Conservation (phyloP, 2,329 filamentous ascomycete genomes). For the Gremmenia infestans region DNA sequence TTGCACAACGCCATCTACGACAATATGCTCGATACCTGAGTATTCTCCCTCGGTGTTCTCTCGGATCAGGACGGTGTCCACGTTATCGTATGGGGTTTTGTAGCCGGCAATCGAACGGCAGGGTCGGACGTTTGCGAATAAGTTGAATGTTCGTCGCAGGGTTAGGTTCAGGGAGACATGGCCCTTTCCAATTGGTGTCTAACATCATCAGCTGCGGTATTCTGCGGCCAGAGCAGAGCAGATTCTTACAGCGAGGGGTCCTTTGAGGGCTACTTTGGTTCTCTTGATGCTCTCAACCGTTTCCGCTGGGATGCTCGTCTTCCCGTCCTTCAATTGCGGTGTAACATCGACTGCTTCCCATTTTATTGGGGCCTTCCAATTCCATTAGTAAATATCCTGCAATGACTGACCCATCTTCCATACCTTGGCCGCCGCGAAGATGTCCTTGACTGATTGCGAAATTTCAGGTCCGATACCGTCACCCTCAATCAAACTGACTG, state of each 20-base stretch:
- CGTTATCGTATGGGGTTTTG: conserved; percentile 97
- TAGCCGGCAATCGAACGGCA: conserved; percentile 95
- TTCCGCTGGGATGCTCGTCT: conserved; percentile 87
- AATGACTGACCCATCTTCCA: conserved; percentile 21
- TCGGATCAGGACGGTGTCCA: conserved; percentile 95
- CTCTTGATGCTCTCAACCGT: conserved; percentile 89
- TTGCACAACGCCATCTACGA: conserved; percentile 96
- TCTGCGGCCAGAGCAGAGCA: conserved; percentile 13
- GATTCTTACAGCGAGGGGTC: conserved; percentile 78
- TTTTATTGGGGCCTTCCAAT: conserved; percentile 71
- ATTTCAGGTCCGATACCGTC: conserved; percentile 99
- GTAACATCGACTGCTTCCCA: conserved; percentile 98
- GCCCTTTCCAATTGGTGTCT: conserved; percentile 96
- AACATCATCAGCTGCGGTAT: conserved; percentile 13
- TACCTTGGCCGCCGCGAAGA: conserved; percentile 93
- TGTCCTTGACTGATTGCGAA: conserved; percentile 95
- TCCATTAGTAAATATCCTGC: conserved; percentile 17
- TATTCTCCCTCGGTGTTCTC: conserved; percentile 99
- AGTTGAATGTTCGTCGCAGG: conserved; percentile 97
- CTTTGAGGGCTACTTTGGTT: conserved; percentile 98
- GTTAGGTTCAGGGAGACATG: conserved; percentile 99
- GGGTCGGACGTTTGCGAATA: conserved; percentile 97
- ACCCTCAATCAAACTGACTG: conserved; percentile 95
- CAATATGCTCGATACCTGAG: conserved; percentile 97
- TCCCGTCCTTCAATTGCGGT: conserved; percentile 87